Conservation (phyloP, 2,329 filamentous ascomycete genomes). For the Colletotrichum siamense region DNA sequence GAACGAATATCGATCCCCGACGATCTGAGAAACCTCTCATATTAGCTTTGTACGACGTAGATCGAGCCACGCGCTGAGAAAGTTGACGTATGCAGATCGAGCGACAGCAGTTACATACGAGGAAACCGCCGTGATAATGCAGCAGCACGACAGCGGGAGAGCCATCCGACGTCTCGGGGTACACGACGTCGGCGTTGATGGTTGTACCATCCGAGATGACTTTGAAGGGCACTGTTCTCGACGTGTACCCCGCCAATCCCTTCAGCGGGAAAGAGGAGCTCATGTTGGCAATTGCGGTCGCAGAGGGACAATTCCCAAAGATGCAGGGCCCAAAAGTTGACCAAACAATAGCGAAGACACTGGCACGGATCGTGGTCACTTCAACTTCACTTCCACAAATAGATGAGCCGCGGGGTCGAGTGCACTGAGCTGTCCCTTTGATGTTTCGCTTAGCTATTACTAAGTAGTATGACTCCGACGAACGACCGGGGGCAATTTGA, state of each 20-base stretch:
- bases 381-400: background rate
- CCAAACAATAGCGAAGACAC: background rate
- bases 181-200: background rate
- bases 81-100: background rate
- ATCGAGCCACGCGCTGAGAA: background rate
- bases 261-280: background rate
- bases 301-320: background rate
- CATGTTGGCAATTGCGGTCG: background rate
- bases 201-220: background rate
- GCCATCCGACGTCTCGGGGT: background rate
- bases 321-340: background rate
- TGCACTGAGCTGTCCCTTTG: background rate
- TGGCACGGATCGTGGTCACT: background rate
- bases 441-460: background rate
- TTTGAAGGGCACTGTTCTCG: background rate
- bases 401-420: background rate
- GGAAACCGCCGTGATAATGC: background rate
- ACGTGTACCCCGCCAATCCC: background rate
- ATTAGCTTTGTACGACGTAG: background rate
- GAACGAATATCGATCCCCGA: constrained; percentile 13
- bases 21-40: background rate
- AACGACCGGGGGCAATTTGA: background rate
- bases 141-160: background rate
- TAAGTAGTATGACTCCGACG: background rate
- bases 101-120: background rate